A percentile compares a stretch with the other conserved stretches of the same genome.
Evolutionary conservation across 2,329 filamentous ascomycete genomes (phyloP).

Genomic region (Trichoderma afroharzianum): DNA sequence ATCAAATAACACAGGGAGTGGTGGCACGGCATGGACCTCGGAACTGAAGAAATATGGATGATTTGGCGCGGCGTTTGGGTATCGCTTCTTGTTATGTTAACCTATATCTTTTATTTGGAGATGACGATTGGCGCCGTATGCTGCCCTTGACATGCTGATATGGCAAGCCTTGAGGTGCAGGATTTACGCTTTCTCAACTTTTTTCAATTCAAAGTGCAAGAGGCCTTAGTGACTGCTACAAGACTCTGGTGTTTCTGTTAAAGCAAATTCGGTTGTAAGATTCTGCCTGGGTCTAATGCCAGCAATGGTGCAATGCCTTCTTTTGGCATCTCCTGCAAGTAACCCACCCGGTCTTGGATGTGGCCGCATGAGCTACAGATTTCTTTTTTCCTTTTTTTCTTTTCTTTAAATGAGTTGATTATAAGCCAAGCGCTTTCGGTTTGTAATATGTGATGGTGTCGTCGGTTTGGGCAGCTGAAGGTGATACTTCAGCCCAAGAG

Average conservation of each 20-base stretch:
- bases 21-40: neutral
- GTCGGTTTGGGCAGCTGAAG: neutral
- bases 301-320: neutral
- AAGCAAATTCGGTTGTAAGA: neutral
- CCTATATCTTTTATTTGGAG: neutral
- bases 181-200: neutral
- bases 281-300: neutral
- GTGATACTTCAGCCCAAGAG: neutral
- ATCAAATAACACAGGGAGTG: neutral
- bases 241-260: neutral
- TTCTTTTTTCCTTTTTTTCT: no score
- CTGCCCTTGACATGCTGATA: neutral
- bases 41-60: neutral
- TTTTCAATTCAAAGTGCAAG: neutral
- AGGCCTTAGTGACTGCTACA: neutral
- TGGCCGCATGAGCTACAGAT: neutral
- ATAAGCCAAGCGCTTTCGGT: neutral
- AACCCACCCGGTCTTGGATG: neutral
- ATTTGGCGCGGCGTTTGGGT: constrained; percentile 5
- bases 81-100: neutral
- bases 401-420: neutral
- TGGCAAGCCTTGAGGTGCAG: neutral
- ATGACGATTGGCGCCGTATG: neutral
- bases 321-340: neutral
- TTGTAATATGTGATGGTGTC: neutral